These are phyloP conservation scores for Vigna reflexopilosa DNA, from an alignment of 306 rosid genomes.

Conservation along the genomic window DNA sequence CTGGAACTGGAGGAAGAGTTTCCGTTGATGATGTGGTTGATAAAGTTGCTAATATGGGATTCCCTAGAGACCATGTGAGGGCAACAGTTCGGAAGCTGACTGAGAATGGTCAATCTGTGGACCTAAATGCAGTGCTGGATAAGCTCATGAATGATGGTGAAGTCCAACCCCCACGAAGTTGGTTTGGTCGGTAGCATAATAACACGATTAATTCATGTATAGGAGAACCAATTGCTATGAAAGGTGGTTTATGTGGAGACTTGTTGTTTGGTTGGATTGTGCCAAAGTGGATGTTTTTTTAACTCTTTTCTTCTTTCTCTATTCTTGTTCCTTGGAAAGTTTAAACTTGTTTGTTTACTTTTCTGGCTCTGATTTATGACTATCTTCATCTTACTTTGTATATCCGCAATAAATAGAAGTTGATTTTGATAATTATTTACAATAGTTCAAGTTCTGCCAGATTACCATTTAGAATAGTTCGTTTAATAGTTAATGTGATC, in stretches of 20 bases:
- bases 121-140: constrained; percentile 85
- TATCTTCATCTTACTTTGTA: constrained; percentile 54
- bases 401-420: constrained; percentile 54
- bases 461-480: no score
- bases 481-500: no score
- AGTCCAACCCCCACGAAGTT: constrained; percentile 70
- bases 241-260: constrained; percentile 32
- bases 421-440: constrained; percentile 32
- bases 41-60: constrained; percentile 84
- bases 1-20: constrained; percentile 71
- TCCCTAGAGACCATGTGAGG: constrained; percentile 83
- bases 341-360: constrained; percentile 49
- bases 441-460: no score
- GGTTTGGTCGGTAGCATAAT: constrained; percentile 75
- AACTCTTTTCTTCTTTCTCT: constrained; percentile 8
- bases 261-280: constrained; percentile 38
- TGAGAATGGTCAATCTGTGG: constrained; percentile 89
- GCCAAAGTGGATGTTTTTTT: constrained; percentile 40
- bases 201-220: constrained; percentile 48
- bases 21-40: constrained; percentile 82
- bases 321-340: constrained; percentile 37
- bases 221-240: constrained; percentile 51
- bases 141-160: constrained; percentile 86
- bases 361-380: constrained; percentile 32
- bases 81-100: constrained; percentile 84